These are phyloP conservation scores for Closterium sp. DNA, from an alignment of 139 green algal species.

Conservation along the genomic window DNA sequence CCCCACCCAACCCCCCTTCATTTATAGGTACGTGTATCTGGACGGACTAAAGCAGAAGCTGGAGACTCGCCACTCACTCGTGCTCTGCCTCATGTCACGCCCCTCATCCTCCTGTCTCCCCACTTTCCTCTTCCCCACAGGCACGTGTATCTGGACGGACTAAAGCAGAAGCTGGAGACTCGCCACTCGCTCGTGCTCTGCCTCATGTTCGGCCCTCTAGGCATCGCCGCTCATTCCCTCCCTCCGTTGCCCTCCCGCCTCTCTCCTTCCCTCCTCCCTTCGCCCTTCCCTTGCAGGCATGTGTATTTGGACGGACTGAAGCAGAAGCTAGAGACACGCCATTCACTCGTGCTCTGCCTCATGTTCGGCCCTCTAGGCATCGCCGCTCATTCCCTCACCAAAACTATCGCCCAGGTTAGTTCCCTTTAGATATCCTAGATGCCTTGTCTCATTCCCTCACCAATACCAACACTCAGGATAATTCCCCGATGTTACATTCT, in stretches of 20 bases:
- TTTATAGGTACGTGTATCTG: no score
- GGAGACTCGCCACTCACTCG: constrained; percentile 63
- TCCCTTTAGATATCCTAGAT: constrained; percentile 74
- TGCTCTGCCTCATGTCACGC: constrained; percentile 79
- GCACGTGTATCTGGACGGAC: constrained; percentile 70
- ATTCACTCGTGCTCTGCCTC: constrained; percentile 82
- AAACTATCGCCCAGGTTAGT: background rate
- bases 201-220: constrained; percentile 86
- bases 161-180: constrained; percentile 58
- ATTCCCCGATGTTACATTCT: background rate
- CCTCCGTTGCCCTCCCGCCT: constrained; percentile 73
- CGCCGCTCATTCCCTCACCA: constrained; percentile 65
- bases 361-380: constrained; percentile 85
- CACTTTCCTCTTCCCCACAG: constrained; percentile 41
- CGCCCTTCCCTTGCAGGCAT: constrained; percentile 56
- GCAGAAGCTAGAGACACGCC: constrained; percentile 56
- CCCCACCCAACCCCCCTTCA: constrained; percentile 68
- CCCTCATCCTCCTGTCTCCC: background rate
- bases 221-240: constrained; percentile 80
- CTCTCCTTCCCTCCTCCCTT: constrained; percentile 38
- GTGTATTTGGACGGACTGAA: constrained; percentile 74
- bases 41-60: constrained; percentile 52
- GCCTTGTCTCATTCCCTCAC: constrained; percentile 58
- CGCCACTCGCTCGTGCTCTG: constrained; percentile 75
- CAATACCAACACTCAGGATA: constrained; percentile 1